Base-by-base conservation (phyloP, 345 rosid genomes). In the Gossypium arboreum region DNA sequence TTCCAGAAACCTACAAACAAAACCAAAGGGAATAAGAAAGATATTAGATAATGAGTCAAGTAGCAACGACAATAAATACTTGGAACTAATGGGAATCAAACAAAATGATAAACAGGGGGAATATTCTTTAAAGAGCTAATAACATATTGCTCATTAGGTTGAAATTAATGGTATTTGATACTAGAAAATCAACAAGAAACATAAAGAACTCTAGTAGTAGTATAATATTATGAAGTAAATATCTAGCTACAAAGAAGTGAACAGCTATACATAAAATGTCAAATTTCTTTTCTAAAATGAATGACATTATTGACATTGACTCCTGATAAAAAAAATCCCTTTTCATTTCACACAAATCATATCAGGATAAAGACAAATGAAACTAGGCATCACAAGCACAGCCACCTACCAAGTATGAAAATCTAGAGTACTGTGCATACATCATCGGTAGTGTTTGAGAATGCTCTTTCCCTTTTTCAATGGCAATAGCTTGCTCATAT, bases 391-490 rank as follows among this genome's bases (percentile, higher is more conserved):
- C 18, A 69, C 10, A 50, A 9, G 58, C 20, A 69, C 3, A 7
- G 9, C 15, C 54, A 83, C 96, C 47, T 78, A 96, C 99, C 97
- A 92, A 74, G 79, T 84, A 86, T 9, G 83, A 29, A 79, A 96
- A 96, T 29, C 97, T 88, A 15, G 97, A 79, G 76, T 89, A 96
- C 73, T 92, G 99, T 62, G 97, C 97, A 86, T 90, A 92, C 75
- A 93, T 69, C 80, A 92, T 86, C 3, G 97, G 94, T 73, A 96
- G 80, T 67, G 86, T 76, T 80, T 85, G 87, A 12, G 97, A 92
- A 77, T 89, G 88, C 72, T 93, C 98, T 88, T 92, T 93, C 43
- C 92, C 99, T 83, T 92, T 96, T 76, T 96, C 99, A 83, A 93
- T 89, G 74, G 99, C 90, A 80, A 89, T 93, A 45, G 95, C 90